phyloP scores from a whole-genome alignment of 192 early-diverging fungal genomes.

The Gaertneriomyces semiglobifer region DNA sequence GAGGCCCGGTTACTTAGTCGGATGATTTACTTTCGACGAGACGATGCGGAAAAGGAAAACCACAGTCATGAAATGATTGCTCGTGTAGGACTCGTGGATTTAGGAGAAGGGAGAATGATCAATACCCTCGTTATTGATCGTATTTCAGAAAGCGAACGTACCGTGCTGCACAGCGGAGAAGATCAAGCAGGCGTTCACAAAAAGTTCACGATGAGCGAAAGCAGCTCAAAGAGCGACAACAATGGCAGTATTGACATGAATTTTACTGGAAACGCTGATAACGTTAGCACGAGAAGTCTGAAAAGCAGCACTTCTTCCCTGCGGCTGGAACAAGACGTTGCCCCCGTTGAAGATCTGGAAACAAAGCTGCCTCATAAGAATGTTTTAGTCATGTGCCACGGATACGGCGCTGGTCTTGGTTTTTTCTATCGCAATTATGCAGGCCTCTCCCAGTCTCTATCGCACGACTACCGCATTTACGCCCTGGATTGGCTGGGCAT shows the following conservation, averaged over 20 bases:
- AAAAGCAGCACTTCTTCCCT: not conserved
- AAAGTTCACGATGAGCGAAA: slow-evolving; percentile 4
- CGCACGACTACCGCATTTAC: slow-evolving; percentile 56
- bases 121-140: slow-evolving; percentile 63
- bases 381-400: slow-evolving; percentile 69
- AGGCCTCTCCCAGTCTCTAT: slow-evolving; percentile 39
- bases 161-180: not conserved
- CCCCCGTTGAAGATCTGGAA: slow-evolving; percentile 27
- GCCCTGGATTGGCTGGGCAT: slow-evolving; percentile 95
- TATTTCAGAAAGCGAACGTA: not conserved
- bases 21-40: slow-evolving; percentile 47
- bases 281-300: no score
- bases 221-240: not conserved
- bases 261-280: no score
- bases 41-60: not conserved
- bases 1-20: slow-evolving; percentile 59
- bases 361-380: slow-evolving; percentile 29
- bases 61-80: slow-evolving; percentile 33
- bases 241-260: not conserved
- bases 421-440: slow-evolving; percentile 64
- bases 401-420: slow-evolving; percentile 75
- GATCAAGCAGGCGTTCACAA: slow-evolving; percentile 16
- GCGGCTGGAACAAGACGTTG: slow-evolving; percentile 31
- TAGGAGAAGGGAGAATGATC: slow-evolving; percentile 48
- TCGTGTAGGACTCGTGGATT: slow-evolving; percentile 56